Percentiles rank a stretch among this genome's conserved stretches.
phyloP scores from a whole-genome alignment of 2,329 filamentous ascomycete species.

The Ophiostoma australiae region DNA sequence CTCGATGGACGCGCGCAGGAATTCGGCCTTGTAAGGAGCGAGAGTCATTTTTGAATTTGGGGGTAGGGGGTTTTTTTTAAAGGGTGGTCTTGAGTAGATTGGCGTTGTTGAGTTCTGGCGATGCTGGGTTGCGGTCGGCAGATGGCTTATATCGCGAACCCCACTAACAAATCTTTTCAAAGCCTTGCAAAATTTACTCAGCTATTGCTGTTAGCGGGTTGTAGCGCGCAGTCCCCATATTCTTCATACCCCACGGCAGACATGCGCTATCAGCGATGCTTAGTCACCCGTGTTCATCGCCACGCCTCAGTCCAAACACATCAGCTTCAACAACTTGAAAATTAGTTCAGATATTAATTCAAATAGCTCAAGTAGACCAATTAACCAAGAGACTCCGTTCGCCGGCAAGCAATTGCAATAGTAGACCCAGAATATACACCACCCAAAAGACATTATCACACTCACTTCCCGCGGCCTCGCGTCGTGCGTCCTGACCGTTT shows the following conservation, averaged over 20 bases:
- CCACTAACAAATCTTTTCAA: slow-evolving; percentile 12
- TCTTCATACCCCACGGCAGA: background rate
- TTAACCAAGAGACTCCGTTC: background rate
- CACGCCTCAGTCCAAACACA: background rate
- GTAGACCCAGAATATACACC: background rate
- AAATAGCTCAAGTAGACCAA: background rate
- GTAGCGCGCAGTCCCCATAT: background rate
- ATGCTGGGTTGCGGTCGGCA: background rate
- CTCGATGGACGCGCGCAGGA: slow-evolving; percentile 63
- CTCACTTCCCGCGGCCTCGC: slow-evolving; percentile 9
- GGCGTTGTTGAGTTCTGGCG: background rate
- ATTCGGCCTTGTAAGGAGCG: slow-evolving; percentile 63
- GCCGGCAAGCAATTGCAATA: background rate
- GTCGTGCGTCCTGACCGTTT: slow-evolving; percentile 4
- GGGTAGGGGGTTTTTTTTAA: background rate
- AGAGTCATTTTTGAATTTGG: slow-evolving; percentile 35
- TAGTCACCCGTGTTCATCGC: background rate
- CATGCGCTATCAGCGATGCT: background rate
- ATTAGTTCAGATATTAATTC: too few relatives aligned
- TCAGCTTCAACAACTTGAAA: background rate
- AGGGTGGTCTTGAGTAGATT: background rate
- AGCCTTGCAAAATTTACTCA: background rate
- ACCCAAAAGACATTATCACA: background rate
- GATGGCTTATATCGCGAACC: slow-evolving; percentile 4
- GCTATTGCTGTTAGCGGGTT: background rate